Conservation (phyloP, 192 early-diverging fungal genomes). For the Coemansia sp. region DNA sequence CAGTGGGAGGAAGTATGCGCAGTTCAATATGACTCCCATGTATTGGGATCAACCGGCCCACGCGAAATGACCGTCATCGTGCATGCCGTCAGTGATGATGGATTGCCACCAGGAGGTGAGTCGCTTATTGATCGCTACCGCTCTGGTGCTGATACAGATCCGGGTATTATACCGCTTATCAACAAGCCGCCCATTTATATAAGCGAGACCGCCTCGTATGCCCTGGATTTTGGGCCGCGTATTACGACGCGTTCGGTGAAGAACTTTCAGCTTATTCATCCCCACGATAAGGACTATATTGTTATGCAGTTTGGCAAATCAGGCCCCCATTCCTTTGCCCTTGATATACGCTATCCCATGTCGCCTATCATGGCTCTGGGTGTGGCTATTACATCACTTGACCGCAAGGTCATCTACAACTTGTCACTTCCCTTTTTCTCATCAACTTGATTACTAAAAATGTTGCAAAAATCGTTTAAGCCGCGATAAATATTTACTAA, state of each 20-base stretch:
- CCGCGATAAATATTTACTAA: not conserved
- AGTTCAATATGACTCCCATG: constrained; percentile 82
- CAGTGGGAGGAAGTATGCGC: constrained; percentile 36
- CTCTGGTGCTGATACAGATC: constrained; percentile 30
- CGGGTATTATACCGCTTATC: constrained; percentile 70
- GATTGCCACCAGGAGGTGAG: not conserved
- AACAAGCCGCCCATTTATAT: constrained; percentile 97
- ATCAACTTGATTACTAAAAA: not conserved
- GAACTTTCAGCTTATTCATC: constrained; percentile 95
- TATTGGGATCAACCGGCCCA: constrained; percentile 87
- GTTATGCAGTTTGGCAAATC: constrained; percentile 92
- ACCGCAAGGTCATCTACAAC: constrained; percentile 81
- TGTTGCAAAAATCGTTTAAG: not conserved
- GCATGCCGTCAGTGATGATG: constrained; percentile 29
- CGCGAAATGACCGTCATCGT: constrained; percentile 87
- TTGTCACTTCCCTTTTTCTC: not conserved
- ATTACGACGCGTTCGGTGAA: constrained; percentile 90
- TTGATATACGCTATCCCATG: constrained; percentile 92
- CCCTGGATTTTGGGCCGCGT: constrained; percentile 90
- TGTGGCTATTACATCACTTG: constrained; percentile 86
- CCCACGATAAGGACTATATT: constrained; percentile 89
- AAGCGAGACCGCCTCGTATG: constrained; percentile 81
- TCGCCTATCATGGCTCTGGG: constrained; percentile 84
- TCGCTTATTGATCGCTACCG: constrained; percentile 12
- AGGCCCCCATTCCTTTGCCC: constrained; percentile 70